Evolutionary conservation across 2,329 filamentous ascomycete genomes (phyloP), one percentile per base, ranked within the genome.

Genomic region (Fusarium neocosmosporiellum): DNA sequence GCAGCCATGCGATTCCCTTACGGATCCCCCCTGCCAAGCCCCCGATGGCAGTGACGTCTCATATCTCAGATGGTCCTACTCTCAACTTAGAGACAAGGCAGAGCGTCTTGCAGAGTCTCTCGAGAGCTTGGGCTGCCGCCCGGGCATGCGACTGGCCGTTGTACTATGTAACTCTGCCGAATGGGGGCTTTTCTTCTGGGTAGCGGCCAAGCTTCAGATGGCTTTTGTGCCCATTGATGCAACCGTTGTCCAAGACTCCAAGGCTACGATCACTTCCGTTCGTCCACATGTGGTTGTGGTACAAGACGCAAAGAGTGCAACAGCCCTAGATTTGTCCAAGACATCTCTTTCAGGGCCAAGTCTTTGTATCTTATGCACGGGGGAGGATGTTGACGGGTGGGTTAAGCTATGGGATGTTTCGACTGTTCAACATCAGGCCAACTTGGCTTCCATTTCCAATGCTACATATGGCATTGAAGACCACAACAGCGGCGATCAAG

Each of bases 181-280:
- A 78, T 84, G 82, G 81, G 80, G 70, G 0, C 72, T 84, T 33
- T 77, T 80, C 43, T 80, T 83, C 63, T 84, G 83, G 83, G 77
- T 78, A 4, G 75, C 80, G 1, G 79, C 79, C 24, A 82, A 75
- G 66, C 76, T 84, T 14, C 77, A 75, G 5, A 78, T 82, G 74
- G 55, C 72, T 1, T 83, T 83, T 70, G 76, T 79, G 18, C 82
- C 82, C 9, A 65, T 84, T 18, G 81, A 84, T 53, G 77, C 80
- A 14, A 75, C 75, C 1, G 65, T 72, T 6, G n/a, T 71, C 13
- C 71, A 65, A 36, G 78, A 82, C 18, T 57, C 77, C 20, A 63
- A 24, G 7, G 41, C 67, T 16, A 74, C 78, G 54, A 67, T 83
- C 13, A 53, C 67, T 1, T 68, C 70, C 5, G 50, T 79, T 8